A percentile compares a stretch with the other conserved stretches of the same genome.
phyloP scores from a whole-genome alignment of 2,329 filamentous ascomycete genomes.

The Claviceps pazoutovae region DNA sequence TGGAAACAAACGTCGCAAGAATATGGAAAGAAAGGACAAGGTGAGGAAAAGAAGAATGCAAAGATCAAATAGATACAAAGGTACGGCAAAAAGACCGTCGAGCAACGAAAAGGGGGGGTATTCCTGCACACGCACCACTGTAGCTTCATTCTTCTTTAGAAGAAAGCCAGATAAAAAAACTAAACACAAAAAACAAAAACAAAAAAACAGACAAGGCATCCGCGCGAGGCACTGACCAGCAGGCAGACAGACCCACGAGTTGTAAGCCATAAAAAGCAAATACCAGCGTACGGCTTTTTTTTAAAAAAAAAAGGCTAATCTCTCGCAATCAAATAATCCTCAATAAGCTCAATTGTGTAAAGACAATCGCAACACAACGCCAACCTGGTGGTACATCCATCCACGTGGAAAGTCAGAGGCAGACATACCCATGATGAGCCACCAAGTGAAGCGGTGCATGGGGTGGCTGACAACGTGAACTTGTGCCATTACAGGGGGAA shows the following conservation, averaged over 20 bases:
- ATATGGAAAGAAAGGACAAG: not conserved
- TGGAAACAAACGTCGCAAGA: not conserved
- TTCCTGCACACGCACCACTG: not conserved
- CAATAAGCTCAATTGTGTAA: not conserved
- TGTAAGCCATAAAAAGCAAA: not conserved
- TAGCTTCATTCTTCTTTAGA: not conserved
- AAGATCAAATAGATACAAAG: not conserved
- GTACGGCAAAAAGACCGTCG: not conserved
- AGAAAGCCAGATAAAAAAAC: not conserved
- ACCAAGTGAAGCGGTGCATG: too few species aligned
- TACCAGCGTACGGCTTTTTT: not conserved
- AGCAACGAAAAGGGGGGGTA: not conserved
- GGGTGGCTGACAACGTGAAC: too few species aligned
- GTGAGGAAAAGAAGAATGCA: not conserved
- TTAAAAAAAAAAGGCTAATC: not conserved
- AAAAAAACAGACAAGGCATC: too few species aligned
- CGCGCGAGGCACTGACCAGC: not conserved
- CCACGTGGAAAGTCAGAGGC: too few species aligned
- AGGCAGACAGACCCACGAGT: not conserved
- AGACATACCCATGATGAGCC: too few species aligned
- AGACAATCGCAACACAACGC: not conserved
- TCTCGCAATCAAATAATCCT: not conserved
- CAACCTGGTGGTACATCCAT: not conserved
- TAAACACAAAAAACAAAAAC: too few species aligned
- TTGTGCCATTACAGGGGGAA: too few species aligned